Percentiles rank a stretch among this genome's conserved stretches.
Evolutionary conservation across 306 rosid species (phyloP).

Genomic region (Alnus rubra): DNA sequence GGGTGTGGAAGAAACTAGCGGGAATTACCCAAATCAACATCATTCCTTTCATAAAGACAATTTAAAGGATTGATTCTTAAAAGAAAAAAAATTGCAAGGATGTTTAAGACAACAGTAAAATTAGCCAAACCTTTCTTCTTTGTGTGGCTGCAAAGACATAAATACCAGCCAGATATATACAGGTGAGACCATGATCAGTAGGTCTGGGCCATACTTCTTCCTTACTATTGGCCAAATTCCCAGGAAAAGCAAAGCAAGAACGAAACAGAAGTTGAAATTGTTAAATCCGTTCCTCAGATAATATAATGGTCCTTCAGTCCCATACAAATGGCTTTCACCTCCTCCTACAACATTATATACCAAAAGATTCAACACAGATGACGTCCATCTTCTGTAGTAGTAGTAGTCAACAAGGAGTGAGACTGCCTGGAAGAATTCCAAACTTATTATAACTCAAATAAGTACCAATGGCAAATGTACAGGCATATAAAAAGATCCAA

Average conservation of each 20-base stretch:
- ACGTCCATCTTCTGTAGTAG: conserved; percentile 87
- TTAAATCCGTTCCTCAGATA: conserved; percentile 94
- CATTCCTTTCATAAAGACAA: background rate
- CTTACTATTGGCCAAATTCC: conserved; percentile 66
- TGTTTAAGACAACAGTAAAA: conserved; percentile 17
- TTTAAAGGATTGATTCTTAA: background rate
- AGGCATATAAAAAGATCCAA: conserved; percentile 14
- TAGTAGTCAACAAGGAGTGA: conserved; percentile 62
- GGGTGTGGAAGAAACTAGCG: background rate
- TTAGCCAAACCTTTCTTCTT: conserved; percentile 82
- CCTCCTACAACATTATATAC: conserved; percentile 89
- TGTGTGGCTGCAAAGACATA: conserved; percentile 97
- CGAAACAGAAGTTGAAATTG: conserved; percentile 81
- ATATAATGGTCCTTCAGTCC: conserved; percentile 80
- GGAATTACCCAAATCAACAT: background rate
- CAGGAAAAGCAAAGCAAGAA: conserved; percentile 85
- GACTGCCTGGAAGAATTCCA: conserved; percentile 50
- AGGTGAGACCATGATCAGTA: conserved; percentile 86
- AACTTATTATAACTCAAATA: conserved; percentile 1
- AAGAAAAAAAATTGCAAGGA: conserved; percentile 19
- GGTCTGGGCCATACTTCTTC: conserved; percentile 75
- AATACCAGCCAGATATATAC: conserved; percentile 84
- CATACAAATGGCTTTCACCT: conserved; percentile 94
- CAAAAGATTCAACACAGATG: conserved; percentile 83
- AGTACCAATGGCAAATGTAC: conserved; percentile 5